phyloP scores from a whole-genome alignment of 164 flowering plant species.

The Liquidambar formosana region DNA sequence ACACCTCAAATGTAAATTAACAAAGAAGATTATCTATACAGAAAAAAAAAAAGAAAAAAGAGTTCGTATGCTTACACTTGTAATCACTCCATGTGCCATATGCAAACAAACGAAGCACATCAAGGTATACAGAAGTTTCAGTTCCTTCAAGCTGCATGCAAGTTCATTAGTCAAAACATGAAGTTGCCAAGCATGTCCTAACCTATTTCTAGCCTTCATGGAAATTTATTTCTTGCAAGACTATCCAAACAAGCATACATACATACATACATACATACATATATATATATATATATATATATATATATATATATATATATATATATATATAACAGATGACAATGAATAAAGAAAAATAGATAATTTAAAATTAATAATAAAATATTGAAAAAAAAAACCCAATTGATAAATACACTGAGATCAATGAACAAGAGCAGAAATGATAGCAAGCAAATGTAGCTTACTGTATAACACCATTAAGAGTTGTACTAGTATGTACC shows the following conservation, averaged over 20 bases:
- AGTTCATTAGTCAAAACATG: constrained; percentile 1
- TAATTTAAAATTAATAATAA: neutral
- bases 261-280: too few relatives aligned
- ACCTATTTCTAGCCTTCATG: neutral
- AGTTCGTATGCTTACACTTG: constrained; percentile 57
- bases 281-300: too few relatives aligned
- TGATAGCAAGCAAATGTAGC: too few relatives aligned
- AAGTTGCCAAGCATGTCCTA: neutral
- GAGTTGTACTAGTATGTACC: too few relatives aligned
- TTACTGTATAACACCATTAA: too few relatives aligned
- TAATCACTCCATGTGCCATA: constrained; percentile 97
- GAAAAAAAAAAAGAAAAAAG: neutral
- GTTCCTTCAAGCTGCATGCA: constrained; percentile 81
- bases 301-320: too few relatives aligned
- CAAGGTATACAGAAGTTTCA: constrained; percentile 54
- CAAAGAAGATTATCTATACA: too few relatives aligned
- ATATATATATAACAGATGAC: too few relatives aligned
- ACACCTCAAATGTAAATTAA: too few relatives aligned
- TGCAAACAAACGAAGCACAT: constrained; percentile 87
- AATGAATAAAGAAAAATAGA: neutral
- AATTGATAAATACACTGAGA: too few relatives aligned
- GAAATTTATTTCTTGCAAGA: neutral
- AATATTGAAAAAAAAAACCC: neutral
- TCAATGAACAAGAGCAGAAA: too few relatives aligned
- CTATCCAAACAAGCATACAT: neutral